Evolutionary conservation across 1,284 basidiomycete species (phyloP), one percentile per base, ranked within the genome.

Genomic region (Vanrija humicola): DNA sequence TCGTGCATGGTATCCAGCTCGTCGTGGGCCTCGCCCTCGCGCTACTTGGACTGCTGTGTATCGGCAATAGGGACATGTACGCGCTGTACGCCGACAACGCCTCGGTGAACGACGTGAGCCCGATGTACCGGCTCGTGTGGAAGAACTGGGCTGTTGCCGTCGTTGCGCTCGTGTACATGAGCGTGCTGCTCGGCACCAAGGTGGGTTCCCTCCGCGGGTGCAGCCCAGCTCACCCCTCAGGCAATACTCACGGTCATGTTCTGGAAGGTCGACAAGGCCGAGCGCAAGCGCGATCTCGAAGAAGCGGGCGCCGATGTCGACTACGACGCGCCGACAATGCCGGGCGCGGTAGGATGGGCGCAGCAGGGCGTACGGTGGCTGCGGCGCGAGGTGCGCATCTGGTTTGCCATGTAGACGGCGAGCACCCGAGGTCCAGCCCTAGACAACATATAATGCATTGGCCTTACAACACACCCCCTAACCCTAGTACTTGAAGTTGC

Each of bases 401-500:
- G 34, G 34, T 34, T 34, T 14, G 34, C 34, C 34, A 34, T 34
- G 34, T 34, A 34, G 34, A 15, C 8, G 28, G 34, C 34, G 10
- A 34, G 21, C 21, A 2, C 21, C 21, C 21, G 21, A 23, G 21
- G 21, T 23, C 21, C 34, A 34, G 7, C 6, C 34, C 9, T 34
- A 34, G 34, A 34, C 34, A 5, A 23, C 21, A 34, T 34, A 34
- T 34, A 34, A 34, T 34, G 34, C 34, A 34, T 15, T 14, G 34
- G 34, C 34, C 14, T 34, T 34, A 34, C 34, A 34, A 34, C 34
- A 45, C 18, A 45, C 23, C 16, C 23, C 19, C 14, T n/a, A n/a
- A 10, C 14, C 23, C 48, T 52, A 62, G 50, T 66, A 66, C 51
- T 61, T 66, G 58, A 65, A 64, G 52, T 62, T 68, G 28, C 61